A percentile compares a stretch with the other conserved stretches of the same genome.
phyloP scores from a whole-genome alignment of 2,329 filamentous ascomycete genomes.

The Orbilia oligospora region DNA sequence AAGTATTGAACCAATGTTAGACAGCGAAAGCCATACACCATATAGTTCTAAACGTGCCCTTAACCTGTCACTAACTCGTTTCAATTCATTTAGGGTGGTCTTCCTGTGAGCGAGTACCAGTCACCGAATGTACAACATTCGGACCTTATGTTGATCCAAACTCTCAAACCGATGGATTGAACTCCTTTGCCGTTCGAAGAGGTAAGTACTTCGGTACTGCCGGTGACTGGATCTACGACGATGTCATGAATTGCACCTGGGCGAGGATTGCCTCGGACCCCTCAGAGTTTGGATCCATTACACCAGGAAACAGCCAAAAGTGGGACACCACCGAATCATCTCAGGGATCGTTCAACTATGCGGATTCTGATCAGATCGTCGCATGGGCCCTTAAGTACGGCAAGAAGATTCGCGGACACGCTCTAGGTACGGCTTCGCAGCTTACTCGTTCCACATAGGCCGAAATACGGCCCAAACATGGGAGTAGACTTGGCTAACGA shows the following conservation, averaged over 20 bases:
- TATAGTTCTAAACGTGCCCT: background rate
- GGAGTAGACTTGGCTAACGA: background rate
- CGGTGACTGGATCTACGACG: constrained; percentile 65
- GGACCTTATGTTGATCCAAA: constrained; percentile 52
- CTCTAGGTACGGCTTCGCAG: constrained; percentile 61
- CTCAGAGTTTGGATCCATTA: constrained; percentile 74
- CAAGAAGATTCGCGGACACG: constrained; percentile 76
- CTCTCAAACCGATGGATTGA: constrained; percentile 53
- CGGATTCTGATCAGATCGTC: constrained; percentile 72
- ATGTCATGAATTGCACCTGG: constrained; percentile 65
- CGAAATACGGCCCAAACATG: background rate
- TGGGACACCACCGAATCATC: constrained; percentile 74
- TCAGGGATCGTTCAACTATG: constrained; percentile 73
- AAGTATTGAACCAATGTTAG: constrained; percentile 56
- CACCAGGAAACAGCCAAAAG: constrained; percentile 79
- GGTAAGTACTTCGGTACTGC: constrained; percentile 57
- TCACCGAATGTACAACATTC: constrained; percentile 47
- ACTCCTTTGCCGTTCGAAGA: constrained; percentile 43
- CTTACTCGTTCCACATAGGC: background rate
- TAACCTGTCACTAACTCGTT: background rate
- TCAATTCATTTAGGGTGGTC: constrained; percentile 44
- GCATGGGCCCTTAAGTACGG: constrained; percentile 70
- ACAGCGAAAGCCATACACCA: background rate
- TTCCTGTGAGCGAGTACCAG: constrained; percentile 40
- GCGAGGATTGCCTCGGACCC: constrained; percentile 48